Conservation (phyloP, 768 basidiomycete species). For the Leccinellum rugosiceps region DNA sequence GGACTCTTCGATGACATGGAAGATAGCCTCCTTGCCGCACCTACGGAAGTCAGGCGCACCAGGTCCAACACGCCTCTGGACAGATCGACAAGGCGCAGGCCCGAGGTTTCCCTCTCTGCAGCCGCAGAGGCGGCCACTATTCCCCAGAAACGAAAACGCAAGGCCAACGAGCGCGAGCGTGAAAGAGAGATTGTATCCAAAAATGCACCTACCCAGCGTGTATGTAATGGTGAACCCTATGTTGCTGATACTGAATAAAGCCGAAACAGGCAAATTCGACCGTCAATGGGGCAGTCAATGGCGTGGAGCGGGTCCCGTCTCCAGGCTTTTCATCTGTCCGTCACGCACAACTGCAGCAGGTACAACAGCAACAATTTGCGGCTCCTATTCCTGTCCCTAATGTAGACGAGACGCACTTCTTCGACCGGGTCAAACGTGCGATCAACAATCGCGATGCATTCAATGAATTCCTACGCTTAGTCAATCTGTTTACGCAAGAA, state of each 20-base stretch:
- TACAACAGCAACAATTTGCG: constrained; percentile 18
- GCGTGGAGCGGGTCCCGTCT: constrained; percentile 22
- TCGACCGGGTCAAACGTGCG: constrained; percentile 80
- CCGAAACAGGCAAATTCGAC: constrained; percentile 19
- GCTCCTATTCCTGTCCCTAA: constrained; percentile 18
- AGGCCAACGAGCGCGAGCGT: constrained; percentile 45
- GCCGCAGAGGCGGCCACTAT: constrained; percentile 37
- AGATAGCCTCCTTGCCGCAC: constrained; percentile 27
- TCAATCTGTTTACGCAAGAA: constrained; percentile 93
- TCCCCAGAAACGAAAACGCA: constrained; percentile 71
- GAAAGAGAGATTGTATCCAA: constrained; percentile 32
- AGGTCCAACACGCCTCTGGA: constrained; percentile 36
- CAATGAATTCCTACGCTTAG: constrained; percentile 92
- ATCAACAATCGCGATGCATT: constrained; percentile 74
- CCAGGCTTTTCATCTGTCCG: constrained; percentile 21
- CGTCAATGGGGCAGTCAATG: constrained; percentile 18
- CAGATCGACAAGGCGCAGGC: constrained; percentile 41
- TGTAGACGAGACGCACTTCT: constrained; percentile 75
- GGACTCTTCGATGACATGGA: constrained; percentile 45
- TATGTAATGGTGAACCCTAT: constrained; percentile 9
- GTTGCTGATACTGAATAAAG: constrained; percentile 12
- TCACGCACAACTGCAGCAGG: constrained; percentile 24
- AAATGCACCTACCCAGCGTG: constrained; percentile 21
- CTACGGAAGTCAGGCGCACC: constrained; percentile 28
- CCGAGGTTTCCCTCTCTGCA: constrained; percentile 44